Conservation (phyloP, 2,329 filamentous ascomycete species). For the Talaromyces sp. region DNA sequence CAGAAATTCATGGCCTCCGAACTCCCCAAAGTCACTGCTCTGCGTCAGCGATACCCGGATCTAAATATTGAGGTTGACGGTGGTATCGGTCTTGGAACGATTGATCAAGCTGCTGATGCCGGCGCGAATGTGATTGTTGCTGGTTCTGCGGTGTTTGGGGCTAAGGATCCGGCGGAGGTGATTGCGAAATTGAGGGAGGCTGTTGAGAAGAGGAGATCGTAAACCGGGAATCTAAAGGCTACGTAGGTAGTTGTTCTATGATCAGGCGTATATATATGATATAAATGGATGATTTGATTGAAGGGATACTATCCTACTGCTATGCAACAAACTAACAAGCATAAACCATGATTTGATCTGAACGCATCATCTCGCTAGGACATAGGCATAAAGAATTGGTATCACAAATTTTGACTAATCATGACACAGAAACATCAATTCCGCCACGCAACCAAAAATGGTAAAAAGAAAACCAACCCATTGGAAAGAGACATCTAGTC, state of each 20-base stretch:
- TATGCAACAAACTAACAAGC: background rate
- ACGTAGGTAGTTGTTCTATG: too few species aligned
- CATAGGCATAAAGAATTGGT: background rate
- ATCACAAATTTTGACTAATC: slow-evolving; percentile 9
- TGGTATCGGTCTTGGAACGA: slow-evolving; percentile 78
- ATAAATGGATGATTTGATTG: background rate
- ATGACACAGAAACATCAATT: background rate
- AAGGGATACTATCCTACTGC: background rate
- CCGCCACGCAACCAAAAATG: too few species aligned
- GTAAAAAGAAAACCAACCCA: background rate
- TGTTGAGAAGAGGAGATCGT: slow-evolving; percentile 59
- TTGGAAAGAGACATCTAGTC: slow-evolving; percentile 16
- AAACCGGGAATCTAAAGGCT: too few species aligned
- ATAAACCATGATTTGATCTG: background rate
- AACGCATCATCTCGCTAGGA: background rate
- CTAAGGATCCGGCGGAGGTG: slow-evolving; percentile 78
- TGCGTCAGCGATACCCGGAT: slow-evolving; percentile 79
- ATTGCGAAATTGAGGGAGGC: slow-evolving; percentile 74
- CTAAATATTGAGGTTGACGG: slow-evolving; percentile 98
- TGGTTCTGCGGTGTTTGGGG: slow-evolving; percentile 91
- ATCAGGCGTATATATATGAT: background rate
- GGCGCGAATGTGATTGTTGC: slow-evolving; percentile 98
- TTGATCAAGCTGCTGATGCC: slow-evolving; percentile 89
- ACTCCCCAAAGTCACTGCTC: slow-evolving; percentile 82
- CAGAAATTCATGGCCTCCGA: slow-evolving; percentile 98